Evolutionary conservation across 1,139 yeast species (phyloP), one percentile per base, ranked within the genome.

Genomic region (Candida labiduridarum): DNA sequence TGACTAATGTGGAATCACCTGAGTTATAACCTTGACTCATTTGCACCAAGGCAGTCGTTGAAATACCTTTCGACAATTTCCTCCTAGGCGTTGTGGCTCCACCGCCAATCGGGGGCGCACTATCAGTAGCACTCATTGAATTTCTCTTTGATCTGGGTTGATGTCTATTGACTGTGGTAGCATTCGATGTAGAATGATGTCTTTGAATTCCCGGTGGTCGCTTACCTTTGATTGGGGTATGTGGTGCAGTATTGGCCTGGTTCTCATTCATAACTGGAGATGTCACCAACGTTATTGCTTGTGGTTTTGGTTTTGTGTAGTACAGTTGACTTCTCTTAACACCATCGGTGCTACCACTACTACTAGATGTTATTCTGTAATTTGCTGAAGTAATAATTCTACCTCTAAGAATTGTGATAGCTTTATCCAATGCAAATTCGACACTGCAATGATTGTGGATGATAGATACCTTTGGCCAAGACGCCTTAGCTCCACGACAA

Each of bases 401-500:
- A 4, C 95, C 85, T 54, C 94, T 78, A 50, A 91, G 68, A 9
- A 70, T 64, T 19, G 85, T 77, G 5, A 92, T 90, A 3, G 96
- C 88, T 54, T 80, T 81, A 67, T 92, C 98, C 43, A 94, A 70
- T 0, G 92, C 89, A 66, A 92, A 86, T 61, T 94, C 99, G 39
- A 91, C 84, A 0, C 94, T 85, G 65, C 97, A 90, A 62, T 90
- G 97, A 64, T 92, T 92, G 56, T 85, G 80, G 46, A 92, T 89
- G 38, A 91, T 78, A 1, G 96, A 82, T 3, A 92, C 69, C 61
- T 89, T 89, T 0, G 97, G 96, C 97, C 98, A 94, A 0, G 96
- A 85, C 0, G 97, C 94, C 54, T 89, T 74, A 0, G 96, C 96
- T 1, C 98, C 99, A 55, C 96, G 79, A 41, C 85, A 76, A 7